phyloP scores from a whole-genome alignment of 176 grass and related monocot genomes.

The Poa pratensis region DNA sequence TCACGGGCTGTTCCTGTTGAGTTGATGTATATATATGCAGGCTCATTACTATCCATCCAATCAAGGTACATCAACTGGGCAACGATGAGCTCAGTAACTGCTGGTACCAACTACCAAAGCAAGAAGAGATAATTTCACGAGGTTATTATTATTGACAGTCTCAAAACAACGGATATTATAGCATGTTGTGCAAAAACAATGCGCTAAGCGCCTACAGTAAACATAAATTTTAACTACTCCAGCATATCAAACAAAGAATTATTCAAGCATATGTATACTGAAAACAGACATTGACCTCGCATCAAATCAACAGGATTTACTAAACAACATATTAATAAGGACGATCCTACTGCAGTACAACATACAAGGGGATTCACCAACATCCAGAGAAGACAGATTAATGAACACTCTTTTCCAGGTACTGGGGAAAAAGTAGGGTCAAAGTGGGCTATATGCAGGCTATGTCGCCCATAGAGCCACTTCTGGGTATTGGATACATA shows the following conservation, averaged over 20 bases:
- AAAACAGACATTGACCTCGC: constrained; percentile 7
- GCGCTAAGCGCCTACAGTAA: constrained; percentile 1
- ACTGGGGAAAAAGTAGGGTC: not conserved
- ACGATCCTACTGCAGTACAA: constrained; percentile 18
- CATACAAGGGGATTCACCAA: not conserved
- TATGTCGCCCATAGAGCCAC: not conserved
- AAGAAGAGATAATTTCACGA: constrained; percentile 30
- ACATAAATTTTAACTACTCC: constrained; percentile 26
- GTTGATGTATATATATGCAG: constrained; percentile 91
- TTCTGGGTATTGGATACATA: not conserved
- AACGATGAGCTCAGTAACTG: constrained; percentile 85
- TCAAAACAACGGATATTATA: constrained; percentile 31
- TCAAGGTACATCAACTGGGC: constrained; percentile 91
- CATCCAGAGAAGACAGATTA: not conserved
- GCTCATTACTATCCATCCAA: constrained; percentile 81
- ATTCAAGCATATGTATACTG: not conserved
- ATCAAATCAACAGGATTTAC: not conserved
- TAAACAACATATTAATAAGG: not conserved
- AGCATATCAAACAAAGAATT: constrained; percentile 3
- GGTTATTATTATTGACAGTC: not conserved
- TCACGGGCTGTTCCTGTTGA: constrained; percentile 87
- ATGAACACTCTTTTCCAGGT: constrained; percentile 5
- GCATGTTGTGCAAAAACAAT: constrained; percentile 15
- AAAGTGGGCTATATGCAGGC: not conserved
- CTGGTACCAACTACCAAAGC: constrained; percentile 70